Evolutionary conservation across 495 filamentous ascomycete species (phyloP), one percentile per base, ranked within the genome.

Genomic region (Penicillium cinerascens): DNA sequence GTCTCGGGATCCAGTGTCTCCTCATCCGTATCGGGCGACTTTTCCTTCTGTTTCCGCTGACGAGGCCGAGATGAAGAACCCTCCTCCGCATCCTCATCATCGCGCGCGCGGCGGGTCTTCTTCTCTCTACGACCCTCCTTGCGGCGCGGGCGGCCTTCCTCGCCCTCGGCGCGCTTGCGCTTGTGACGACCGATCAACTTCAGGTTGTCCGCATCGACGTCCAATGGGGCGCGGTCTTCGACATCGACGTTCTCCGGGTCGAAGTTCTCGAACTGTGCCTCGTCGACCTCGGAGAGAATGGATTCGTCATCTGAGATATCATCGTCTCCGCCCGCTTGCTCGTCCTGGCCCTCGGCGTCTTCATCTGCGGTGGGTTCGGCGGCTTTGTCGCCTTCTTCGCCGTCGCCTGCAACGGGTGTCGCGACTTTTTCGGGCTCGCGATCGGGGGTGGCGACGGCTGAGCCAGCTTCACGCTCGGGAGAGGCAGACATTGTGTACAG

Each of bases 271-370:
- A 99, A 96, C 66, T 95, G 86, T 41, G 87, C 87, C 65, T 97
- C 93, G 68, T 97, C 95, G 59, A 98, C 86, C 67, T 98, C 93
- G 9, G 92, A 97, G 15, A 95, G 82, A 47, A 88, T 82, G n/a
- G 88, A 90, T 27, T 92, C 89, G 54, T 87, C 82, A 58, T 92
- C 90, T 1, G 86, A 87, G n/a, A 78, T 59, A 66, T 48, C 58
- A 37, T 59, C 61, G 7, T 65, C 58, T 13, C 63, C 61, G 10
- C 60, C 51, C 1, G 51, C 47, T 22, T 48, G n/a, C 18, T 10
- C 53, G 1, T 55, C 54, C 11, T 63, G 50, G 6, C 51, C 58
- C 10, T 49, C 56, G 11, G 17, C 36, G 16, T 44, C 47, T 3
- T 55, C 37, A 3, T 42, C 61, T 6, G 61, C 60, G 37, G 39